A percentile compares a stretch with the other conserved stretches of the same genome.
Evolutionary conservation across 441 rosid genomes (phyloP).

Genomic region (Adansonia gregorii): DNA sequence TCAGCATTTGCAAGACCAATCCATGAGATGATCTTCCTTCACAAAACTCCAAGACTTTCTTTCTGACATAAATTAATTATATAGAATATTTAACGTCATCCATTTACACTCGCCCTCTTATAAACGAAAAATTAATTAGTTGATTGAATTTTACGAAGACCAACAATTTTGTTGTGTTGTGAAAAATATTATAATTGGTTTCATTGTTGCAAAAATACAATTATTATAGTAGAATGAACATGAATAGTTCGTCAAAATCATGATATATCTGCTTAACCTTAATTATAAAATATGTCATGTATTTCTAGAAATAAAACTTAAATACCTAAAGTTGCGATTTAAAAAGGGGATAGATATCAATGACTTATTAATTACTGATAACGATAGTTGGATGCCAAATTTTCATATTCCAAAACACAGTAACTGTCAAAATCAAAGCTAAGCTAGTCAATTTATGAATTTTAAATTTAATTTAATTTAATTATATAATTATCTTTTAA

Average conservation of each 20-base stretch:
- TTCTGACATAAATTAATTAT: constrained; percentile 20
- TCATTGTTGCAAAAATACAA: not conserved
- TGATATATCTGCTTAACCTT: not conserved
- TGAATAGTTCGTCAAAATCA: too few species aligned
- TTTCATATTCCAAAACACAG: not conserved
- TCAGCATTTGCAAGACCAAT: constrained; percentile 31
- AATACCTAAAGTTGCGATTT: not conserved
- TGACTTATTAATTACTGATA: not conserved
- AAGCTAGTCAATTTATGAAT: not conserved
- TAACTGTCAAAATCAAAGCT: not conserved
- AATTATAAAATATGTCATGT: not conserved
- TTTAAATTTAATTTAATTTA: too few species aligned
- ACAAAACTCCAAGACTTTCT: constrained; percentile 28
- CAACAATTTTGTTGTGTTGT: not conserved
- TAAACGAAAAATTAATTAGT: not conserved
- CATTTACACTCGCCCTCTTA: not conserved
- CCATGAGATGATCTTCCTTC: constrained; percentile 25
- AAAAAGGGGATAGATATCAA: not conserved
- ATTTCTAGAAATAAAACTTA: too few species aligned
- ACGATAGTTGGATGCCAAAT: not conserved
- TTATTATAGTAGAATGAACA: too few species aligned
- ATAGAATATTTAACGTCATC: not conserved
- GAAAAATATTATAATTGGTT: not conserved
- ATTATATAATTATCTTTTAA: too few species aligned
- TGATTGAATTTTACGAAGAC: not conserved